A percentile compares a stretch with the other conserved stretches of the same genome.
phyloP scores from a whole-genome alignment of 305 asterid genomes.

The Lippia alba region DNA sequence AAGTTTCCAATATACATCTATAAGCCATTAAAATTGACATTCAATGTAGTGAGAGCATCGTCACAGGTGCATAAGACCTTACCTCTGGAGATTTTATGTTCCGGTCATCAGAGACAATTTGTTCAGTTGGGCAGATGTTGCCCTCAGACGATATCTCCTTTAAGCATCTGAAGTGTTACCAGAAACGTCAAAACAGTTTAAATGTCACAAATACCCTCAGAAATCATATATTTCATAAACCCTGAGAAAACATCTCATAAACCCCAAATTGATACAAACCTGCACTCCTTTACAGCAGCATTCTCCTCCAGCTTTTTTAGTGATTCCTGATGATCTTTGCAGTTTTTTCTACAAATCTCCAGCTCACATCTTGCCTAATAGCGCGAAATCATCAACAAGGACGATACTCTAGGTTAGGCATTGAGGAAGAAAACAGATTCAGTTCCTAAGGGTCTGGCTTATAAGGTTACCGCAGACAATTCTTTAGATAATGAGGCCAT shows the following conservation, averaged over 20 bases:
- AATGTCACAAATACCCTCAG: too few relatives aligned
- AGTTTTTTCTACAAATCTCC: constrained; percentile 55
- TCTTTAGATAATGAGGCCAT: constrained; percentile 53
- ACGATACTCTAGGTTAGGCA: constrained; percentile 20
- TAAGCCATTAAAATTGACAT: constrained; percentile 20
- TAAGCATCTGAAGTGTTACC: constrained; percentile 39
- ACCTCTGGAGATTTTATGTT: constrained; percentile 58
- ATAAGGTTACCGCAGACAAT: constrained; percentile 66
- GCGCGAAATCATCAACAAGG: constrained; percentile 31
- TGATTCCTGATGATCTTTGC: constrained; percentile 54
- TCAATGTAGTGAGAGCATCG: neutral
- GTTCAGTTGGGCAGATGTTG: constrained; percentile 50
- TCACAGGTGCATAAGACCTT: constrained; percentile 20
- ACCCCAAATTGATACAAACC: constrained; percentile 44
- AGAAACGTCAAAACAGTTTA: constrained; percentile 24
- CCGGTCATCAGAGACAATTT: constrained; percentile 47
- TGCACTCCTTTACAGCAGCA: constrained; percentile 44
- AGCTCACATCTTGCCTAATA: constrained; percentile 63
- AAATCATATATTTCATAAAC: constrained; percentile 7
- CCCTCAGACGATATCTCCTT: constrained; percentile 50
- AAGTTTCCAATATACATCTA: constrained; percentile 31
- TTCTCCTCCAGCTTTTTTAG: constrained; percentile 45
- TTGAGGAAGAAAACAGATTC: constrained; percentile 17
- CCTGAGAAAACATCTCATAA: constrained; percentile 5
- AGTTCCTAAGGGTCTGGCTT: constrained; percentile 5